A percentile compares a stretch with the other conserved stretches of the same genome.
Conservation (phyloP, 2,329 filamentous ascomycete genomes). For the Fusarium goolgardi region DNA sequence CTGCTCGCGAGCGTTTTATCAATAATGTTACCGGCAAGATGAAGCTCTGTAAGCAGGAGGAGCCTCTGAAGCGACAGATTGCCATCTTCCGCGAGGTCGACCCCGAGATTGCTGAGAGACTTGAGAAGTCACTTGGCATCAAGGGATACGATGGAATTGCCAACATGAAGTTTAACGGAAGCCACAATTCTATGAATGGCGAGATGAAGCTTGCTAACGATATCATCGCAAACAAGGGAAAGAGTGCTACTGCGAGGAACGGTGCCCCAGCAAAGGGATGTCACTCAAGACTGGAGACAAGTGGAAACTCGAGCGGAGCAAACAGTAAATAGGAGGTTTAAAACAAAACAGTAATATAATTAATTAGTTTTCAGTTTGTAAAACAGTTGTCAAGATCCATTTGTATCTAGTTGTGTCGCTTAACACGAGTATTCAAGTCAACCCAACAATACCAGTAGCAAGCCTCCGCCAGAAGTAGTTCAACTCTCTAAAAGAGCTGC, state of each 20-base stretch:
- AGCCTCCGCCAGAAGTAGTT: no score
- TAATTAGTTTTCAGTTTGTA: not conserved
- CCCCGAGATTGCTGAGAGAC: constrained; percentile 65
- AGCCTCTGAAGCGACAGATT: constrained; percentile 73
- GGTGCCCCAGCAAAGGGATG: constrained; percentile 7
- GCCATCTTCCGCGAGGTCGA: constrained; percentile 73
- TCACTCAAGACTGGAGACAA: not conserved
- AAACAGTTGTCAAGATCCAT: not conserved
- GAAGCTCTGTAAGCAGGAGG: constrained; percentile 66
- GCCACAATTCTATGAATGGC: constrained; percentile 15
- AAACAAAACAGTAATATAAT: not conserved
- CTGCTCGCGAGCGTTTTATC: constrained; percentile 60
- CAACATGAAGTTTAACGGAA: constrained; percentile 10
- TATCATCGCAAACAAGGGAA: constrained; percentile 6
- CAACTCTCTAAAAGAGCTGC: not conserved
- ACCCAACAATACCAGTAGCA: not conserved
- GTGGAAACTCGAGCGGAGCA: constrained; percentile 5
- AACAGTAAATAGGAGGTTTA: not conserved
- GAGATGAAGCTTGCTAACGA: constrained; percentile 25
- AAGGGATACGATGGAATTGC: constrained; percentile 35
- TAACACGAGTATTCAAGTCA: not conserved
- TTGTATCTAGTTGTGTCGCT: not conserved
- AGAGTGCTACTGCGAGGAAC: constrained; percentile 9
- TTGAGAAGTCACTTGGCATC: constrained; percentile 71
- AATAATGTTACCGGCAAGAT: constrained; percentile 71